phyloP scores from a whole-genome alignment of 257 asterid species.

The Solanum lycopersicoides region DNA sequence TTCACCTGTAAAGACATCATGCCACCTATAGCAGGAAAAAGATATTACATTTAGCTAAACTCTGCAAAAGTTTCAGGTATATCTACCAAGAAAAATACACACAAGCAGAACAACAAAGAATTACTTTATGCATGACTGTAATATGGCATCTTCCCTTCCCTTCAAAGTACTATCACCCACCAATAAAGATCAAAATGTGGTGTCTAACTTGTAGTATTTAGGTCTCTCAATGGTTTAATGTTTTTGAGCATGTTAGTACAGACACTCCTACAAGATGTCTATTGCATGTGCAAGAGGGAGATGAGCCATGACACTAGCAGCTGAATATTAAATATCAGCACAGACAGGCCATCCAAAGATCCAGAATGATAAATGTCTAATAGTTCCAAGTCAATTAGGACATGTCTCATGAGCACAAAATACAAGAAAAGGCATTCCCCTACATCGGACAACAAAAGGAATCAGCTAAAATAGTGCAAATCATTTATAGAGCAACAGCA shows the following conservation, averaged over 20 bases:
- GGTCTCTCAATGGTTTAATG: background rate
- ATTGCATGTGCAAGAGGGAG: background rate
- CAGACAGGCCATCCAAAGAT: background rate
- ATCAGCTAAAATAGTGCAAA: background rate
- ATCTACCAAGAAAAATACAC: background rate
- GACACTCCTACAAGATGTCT: background rate
- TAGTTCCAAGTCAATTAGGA: background rate
- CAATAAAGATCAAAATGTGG: background rate
- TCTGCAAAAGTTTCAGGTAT: background rate
- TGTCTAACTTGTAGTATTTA: background rate
- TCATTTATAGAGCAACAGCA: background rate
- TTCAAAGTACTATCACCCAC: background rate
- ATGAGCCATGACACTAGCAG: background rate
- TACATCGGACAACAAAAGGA: background rate
- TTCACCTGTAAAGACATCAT: slow-evolving; percentile 86
- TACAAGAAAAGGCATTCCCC: background rate
- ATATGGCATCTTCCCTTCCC: background rate
- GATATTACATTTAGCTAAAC: background rate
- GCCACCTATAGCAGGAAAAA: slow-evolving; percentile 54
- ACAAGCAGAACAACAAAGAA: background rate
- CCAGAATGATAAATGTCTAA: background rate
- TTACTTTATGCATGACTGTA: background rate
- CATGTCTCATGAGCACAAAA: background rate
- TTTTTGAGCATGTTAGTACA: background rate
- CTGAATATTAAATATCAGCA: background rate